Base-by-base conservation (phyloP, 805 yeast genomes). In the Pichia deserticola region DNA sequence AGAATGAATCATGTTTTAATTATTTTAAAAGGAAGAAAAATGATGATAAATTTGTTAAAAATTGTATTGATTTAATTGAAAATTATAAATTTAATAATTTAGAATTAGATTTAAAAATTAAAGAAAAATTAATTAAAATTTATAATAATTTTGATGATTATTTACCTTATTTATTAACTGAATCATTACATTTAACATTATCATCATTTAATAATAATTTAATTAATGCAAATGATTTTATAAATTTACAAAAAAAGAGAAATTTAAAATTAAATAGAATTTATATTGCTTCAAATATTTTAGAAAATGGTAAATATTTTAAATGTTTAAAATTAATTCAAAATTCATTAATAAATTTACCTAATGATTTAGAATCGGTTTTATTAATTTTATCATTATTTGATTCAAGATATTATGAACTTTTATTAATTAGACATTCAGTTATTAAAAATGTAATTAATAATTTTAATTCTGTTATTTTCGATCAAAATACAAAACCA, bases 401-500 rank as follows among this genome's bases (percentile, higher is more conserved):
- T 7, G 66, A 62, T 39, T 58, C 64, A 4, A 45, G 55, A 38
- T 61, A 51, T 43, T 55, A 54, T 45, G 65, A 62, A 36, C 50
- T 59, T n/a, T 27, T 50, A 5, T 42, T 39, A 1, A 32, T 15
- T 25, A 49, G 62, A 33, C 15, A 47, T 30, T 28, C 38, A 8
- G 45, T 43, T 4, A 43, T 43, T 4, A 36, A 34, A 15, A 27
- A 37, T 8, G 40, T 44, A 7, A 10, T 37, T 15, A 7, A 28
- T 33, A 30, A 44, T 44, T 44, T 12, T 13, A 28, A 36, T 11
- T 8, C 42, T 9, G 28, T 13, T 25, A 12, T 5, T 9, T 44
- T 44, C 12, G 39, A 20, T 5, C 34, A 37, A 20, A 37, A 20
- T 10, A 20, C 42, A 5, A 44, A 15, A 38, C 47, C 47, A 20